Evolutionary conservation across 2,329 filamentous ascomycete genomes (phyloP).

Genomic region (Clonostachys rhizophaga): DNA sequence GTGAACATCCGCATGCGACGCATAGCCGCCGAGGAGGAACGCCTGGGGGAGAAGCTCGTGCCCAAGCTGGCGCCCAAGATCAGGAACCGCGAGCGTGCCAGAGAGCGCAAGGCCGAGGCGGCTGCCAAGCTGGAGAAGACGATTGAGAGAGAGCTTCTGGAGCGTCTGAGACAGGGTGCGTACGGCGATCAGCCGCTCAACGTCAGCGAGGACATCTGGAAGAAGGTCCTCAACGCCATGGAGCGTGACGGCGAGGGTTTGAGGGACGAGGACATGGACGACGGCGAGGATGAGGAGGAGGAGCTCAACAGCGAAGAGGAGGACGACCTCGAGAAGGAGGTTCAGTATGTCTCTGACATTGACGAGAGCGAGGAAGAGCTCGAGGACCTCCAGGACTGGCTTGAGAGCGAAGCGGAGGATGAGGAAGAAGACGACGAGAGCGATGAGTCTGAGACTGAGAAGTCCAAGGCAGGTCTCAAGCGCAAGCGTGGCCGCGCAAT

Average conservation of each 20-base stretch:
- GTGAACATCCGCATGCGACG: constrained; percentile 78
- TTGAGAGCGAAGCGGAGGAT: constrained; percentile 64
- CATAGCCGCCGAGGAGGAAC: constrained; percentile 83
- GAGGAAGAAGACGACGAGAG: constrained; percentile 54
- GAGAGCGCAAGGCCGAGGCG: constrained; percentile 72
- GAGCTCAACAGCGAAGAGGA: constrained; percentile 62
- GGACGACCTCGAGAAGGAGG: constrained; percentile 70
- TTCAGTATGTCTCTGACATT: constrained; percentile 92
- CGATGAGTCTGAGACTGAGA: constrained; percentile 53
- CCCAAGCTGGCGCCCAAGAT: constrained; percentile 91
- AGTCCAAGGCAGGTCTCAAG: constrained; percentile 50
- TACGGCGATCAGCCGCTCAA: constrained; percentile 95
- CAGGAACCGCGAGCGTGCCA: constrained; percentile 66
- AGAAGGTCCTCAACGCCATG: constrained; percentile 88
- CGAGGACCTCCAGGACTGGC: constrained; percentile 85
- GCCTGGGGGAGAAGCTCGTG: constrained; percentile 83
- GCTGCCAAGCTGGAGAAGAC: constrained; percentile 93
- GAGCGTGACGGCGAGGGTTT: constrained; percentile 81
- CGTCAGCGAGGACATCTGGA: constrained; percentile 93
- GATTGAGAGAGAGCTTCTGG: constrained; percentile 92
- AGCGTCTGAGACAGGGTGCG: constrained; percentile 83
- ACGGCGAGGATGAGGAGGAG: constrained; percentile 76
- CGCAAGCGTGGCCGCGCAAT: constrained; percentile 44
- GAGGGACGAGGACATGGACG: constrained; percentile 82
- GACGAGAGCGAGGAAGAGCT: constrained; percentile 80